Evolutionary conservation across 306 rosid species (phyloP), one percentile per base, ranked within the genome.

Genomic region (Sesbania bispinosa): DNA sequence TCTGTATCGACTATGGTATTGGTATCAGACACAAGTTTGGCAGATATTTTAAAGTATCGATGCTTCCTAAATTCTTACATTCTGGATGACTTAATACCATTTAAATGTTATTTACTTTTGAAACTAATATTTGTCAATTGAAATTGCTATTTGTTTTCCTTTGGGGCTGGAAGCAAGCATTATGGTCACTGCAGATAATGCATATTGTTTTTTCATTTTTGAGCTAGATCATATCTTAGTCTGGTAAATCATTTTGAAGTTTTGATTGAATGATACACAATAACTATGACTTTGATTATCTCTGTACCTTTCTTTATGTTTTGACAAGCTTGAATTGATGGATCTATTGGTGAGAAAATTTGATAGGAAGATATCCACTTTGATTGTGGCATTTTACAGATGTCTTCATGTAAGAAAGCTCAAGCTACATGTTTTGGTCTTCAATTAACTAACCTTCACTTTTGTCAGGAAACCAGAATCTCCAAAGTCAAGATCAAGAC

Each of bases 381-480:
- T 46, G 54, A 46, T 27, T 4, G 50, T 71, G 53, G 19, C 15
- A 74, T 24, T 50, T 21, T 69, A 76, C 69, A 53, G 69, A 50
- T 75, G 27, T 66, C 69, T 54, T 60, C 1, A 55, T 55, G 48
- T 45, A 54, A 70, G n/a, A n/a, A 73, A 51, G 62, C 52, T 76
- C 57, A 36, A 61, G 65, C 30, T 72, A 38, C 48, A 65, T 75
- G 24, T 71, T 42, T 76, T 63, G 63, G 43, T 63, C 52, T 67
- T 47, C 59, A 11, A 54, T 75, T 71, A 63, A 74, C 62, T 66
- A 60, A 32, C 67, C 21, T 71, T 68, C 78, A 57, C 62, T 68
- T 79, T 35, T 79, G 79, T 26, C 89, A 94, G 99, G 86, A 94
- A 89, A 83, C 93, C 92, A 41, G 99, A 91, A 38, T 94, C 97